Base-by-base conservation (phyloP, 495 filamentous ascomycete genomes). In the Xeromyces bisporus region DNA sequence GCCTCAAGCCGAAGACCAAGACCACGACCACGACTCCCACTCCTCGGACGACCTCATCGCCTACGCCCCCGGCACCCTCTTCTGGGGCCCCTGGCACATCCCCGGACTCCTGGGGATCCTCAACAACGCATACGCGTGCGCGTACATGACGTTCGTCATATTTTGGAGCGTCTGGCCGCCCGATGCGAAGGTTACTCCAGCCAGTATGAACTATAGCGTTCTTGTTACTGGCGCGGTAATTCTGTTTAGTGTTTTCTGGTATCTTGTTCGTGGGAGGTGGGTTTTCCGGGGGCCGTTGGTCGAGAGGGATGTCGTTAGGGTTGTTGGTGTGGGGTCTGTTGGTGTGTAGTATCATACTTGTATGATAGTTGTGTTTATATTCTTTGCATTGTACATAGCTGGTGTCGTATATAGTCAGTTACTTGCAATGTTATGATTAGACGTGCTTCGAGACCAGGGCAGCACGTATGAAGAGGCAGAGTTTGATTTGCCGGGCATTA, bases 151-250 rank as follows among this genome's bases (percentile, higher is more conserved):
- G 2, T 47, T 58, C 21, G 42, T 51, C 6, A 45, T 63, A 31
- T 56, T 63, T 31, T 64, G 58, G 46, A 56, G 47, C 23, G 59
- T 62, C 29, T 64, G 55, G 52, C 60, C 57, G 6, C 37, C 50
- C 0, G 23, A 11, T 9, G 40, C 54, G 7, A 55, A 55, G 0
- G 55, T 59, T 6, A 54, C 51, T 7, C 40, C 48, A n/a, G 36
- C 40, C 4, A 53, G 37, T 9, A 64, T 64, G 62, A 62, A 66
- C 43, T 66, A 60, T 38, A 56, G 49, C 12, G 45, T 48, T 14
- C 42, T 63, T 12, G 43, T 60, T 1, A 53, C 58, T 6, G 49
- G 38, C 6, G 38, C 37, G 6, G 47, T 56, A 3, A 26, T 57
- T 6, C 35, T 53, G 5, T 36, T 55, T 8, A 43, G 48, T 33